Evolutionary conservation across 345 rosid species (phyloP), one percentile per base, ranked within the genome.

Genomic region (Noccaea caerulescens): DNA sequence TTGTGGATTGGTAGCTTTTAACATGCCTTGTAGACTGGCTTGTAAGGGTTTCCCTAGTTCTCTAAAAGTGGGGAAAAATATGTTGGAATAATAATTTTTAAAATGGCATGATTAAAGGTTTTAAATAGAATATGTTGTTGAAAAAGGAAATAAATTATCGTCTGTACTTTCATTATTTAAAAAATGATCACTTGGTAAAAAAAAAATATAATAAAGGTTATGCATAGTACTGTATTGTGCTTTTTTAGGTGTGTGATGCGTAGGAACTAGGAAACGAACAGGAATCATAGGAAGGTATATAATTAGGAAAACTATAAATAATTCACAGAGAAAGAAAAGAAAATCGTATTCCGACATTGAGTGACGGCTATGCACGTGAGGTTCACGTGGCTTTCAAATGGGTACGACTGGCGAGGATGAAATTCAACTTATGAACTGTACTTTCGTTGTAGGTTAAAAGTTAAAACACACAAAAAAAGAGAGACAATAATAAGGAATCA

Each of bases 321-420:
- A 18, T 44, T 62, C 20, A 11, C 4, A 14, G 3, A 44, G 42
- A 38, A 54, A n/a, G 10, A 1, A 54, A n/a, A 75, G 3, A 2
- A 44, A 23, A 30, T 8, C 52, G 37, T 27, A 62, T 55, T 47
- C 65, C 75, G 75, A 69, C 75, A 76, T 9, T 30, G 64, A 69
- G 60, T 62, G 75, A 68, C 75, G 79, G 70, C 75, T 56, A 63
- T 45, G 23, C 79, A 69, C 70, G 75, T 61, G 75, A 63, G 13
- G 25, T 43, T 63, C 71, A 69, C 66, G 75, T 61, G 74, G 65
- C 6, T 58, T 30, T 37, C 64, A 0, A 62, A 53, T 16, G 23
- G 2, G 4, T 27, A 20, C 23, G 23, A 20, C 23, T 20, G 51
- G 36, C 60, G 45, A 56, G n/a, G 16, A 36, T 66, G 41, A 42